Evolutionary conservation across 345 rosid genomes (phyloP).

Genomic region (Draba incana): DNA sequence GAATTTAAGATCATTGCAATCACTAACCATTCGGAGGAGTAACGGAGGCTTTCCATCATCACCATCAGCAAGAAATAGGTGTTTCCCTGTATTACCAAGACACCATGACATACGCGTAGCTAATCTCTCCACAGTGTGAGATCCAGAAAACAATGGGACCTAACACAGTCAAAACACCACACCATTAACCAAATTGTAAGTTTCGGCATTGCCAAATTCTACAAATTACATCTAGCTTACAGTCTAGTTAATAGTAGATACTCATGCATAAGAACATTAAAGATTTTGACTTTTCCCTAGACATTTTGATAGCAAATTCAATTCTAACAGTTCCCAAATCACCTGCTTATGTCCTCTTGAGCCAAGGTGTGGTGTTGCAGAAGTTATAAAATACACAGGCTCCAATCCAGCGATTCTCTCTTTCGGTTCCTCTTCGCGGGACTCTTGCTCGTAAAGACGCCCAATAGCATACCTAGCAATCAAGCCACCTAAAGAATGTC

Average conservation of each 20-base stretch:
- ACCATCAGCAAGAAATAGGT: conserved; percentile 70
- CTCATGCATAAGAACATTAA: neutral
- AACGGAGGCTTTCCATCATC: conserved; percentile 69
- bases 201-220: neutral
- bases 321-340: conserved; percentile 11
- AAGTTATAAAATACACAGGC: conserved; percentile 79
- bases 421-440: conserved; percentile 41
- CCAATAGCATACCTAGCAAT: conserved; percentile 86
- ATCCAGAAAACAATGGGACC: conserved; percentile 81
- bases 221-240: conserved; percentile 2
- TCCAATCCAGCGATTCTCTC: conserved; percentile 76
- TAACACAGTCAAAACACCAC: conserved; percentile 33
- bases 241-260: conserved; percentile 5
- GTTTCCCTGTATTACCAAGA: conserved; percentile 86
- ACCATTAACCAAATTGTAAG: conserved; percentile 8
- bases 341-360: conserved; percentile 92
- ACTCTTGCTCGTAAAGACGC: conserved; percentile 57
- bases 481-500: conserved; percentile 91
- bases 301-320: conserved; percentile 14
- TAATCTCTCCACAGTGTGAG: conserved; percentile 59
- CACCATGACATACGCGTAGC: conserved; percentile 62
- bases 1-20: conserved; percentile 71
- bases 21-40: conserved; percentile 74
- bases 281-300: neutral
- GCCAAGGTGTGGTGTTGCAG: conserved; percentile 92